A percentile compares a stretch with the other conserved stretches of the same genome.
Evolutionary conservation across 140 eudicot species (phyloP).

Genomic region (Senecio squalidus): DNA sequence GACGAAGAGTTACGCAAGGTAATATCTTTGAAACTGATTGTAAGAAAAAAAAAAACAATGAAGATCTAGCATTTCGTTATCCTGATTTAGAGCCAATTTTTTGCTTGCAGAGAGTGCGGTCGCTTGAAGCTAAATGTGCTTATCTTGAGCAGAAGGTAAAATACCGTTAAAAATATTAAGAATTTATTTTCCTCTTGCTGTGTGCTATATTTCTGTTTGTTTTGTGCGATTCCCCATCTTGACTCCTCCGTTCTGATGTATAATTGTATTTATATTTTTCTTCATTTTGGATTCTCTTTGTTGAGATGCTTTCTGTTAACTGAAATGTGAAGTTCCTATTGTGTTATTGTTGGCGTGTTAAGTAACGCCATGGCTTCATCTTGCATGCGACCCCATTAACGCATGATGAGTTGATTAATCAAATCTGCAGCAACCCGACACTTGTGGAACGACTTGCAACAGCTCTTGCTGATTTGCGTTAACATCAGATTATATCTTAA

Average conservation of each 20-base stretch:
- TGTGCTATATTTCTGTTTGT: neutral
- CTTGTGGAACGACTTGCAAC: too few relatives aligned
- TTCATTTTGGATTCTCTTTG: neutral
- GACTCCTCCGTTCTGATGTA: too few relatives aligned
- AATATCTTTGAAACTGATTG: slow-evolving; percentile 10
- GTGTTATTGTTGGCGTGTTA: neutral
- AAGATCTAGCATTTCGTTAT: neutral
- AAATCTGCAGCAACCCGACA: too few relatives aligned
- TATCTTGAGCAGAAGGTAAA: slow-evolving; percentile 34
- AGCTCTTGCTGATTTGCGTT: too few relatives aligned
- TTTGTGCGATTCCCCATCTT: too few relatives aligned
- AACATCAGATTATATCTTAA: too few relatives aligned
- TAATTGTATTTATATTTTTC: neutral
- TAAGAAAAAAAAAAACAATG: neutral
- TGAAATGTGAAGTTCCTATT: neutral
- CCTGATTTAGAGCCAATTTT: slow-evolving; percentile 4
- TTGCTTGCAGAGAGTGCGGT: slow-evolving; percentile 32
- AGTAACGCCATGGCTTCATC: neutral
- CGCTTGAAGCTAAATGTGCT: slow-evolving; percentile 33
- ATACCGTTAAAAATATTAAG: neutral
- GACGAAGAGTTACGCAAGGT: slow-evolving; percentile 51
- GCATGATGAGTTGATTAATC: too few relatives aligned
- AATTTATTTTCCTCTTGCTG: neutral
- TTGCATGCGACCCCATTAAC: slow-evolving; percentile 13
- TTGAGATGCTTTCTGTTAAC: neutral